These are phyloP conservation scores for Paratrypanosoma confusum DNA, from an alignment of 208 protist genomes.

Conservation along the genomic window DNA sequence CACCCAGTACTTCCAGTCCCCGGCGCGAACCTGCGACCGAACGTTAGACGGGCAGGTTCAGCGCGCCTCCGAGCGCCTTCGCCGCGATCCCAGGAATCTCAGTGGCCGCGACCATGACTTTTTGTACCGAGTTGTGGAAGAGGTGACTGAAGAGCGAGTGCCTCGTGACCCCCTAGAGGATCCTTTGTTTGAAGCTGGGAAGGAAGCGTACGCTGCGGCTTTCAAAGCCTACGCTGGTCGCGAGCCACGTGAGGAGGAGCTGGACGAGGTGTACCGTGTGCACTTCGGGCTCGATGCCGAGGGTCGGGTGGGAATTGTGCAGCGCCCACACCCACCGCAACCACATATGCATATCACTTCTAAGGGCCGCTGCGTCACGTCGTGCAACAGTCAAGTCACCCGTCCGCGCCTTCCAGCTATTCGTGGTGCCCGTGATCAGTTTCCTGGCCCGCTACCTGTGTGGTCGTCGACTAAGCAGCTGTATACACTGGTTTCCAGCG, in stretches of 20 bases:
- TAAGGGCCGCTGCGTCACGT: slow-evolving; percentile 21
- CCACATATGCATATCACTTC: slow-evolving; percentile 69
- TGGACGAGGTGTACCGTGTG: slow-evolving; percentile 56
- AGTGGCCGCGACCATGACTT: slow-evolving; percentile 67
- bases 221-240: slow-evolving; percentile 62
- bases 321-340: slow-evolving; percentile 70
- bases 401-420: slow-evolving; percentile 41
- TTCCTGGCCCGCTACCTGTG: slow-evolving; percentile 70
- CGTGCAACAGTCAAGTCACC: slow-evolving; percentile 61
- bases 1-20: no score
- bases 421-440: slow-evolving; percentile 52
- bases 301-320: slow-evolving; percentile 58
- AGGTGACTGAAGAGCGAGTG: slow-evolving; percentile 21
- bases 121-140: slow-evolving; percentile 68
- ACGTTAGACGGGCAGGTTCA: no score
- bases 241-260: slow-evolving; percentile 53
- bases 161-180: slow-evolving; percentile 22
- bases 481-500: slow-evolving; percentile 37
- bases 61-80: no score
- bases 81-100: slow-evolving; percentile 33
- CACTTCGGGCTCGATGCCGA: slow-evolving; percentile 64
- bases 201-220: slow-evolving; percentile 57
- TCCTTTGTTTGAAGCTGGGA: slow-evolving; percentile 20
- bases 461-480: slow-evolving; percentile 76
- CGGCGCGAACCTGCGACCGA: no score